Conservation (phyloP, 441 rosid genomes). For the Theobroma grandiflorum region DNA sequence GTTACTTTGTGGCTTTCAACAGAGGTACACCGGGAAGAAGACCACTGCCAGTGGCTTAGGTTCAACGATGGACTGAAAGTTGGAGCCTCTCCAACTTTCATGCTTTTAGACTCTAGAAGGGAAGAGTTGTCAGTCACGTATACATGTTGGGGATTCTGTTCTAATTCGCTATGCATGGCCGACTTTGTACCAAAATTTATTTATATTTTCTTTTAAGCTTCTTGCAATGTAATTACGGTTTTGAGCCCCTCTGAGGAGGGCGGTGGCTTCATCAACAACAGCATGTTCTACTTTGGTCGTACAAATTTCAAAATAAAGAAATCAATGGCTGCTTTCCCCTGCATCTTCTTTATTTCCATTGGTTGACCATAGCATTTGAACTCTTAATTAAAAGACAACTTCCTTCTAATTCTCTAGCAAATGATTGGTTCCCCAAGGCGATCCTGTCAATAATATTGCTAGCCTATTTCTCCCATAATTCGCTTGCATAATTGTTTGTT, state of each 20-base stretch:
- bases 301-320: too few relatives aligned
- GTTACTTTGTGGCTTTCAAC: constrained; percentile 15
- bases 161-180: background rate
- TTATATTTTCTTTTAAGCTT: constrained; percentile 3
- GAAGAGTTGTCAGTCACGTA: constrained; percentile 16
- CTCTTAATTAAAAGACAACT: too few relatives aligned
- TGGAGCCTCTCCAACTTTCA: constrained; percentile 16
- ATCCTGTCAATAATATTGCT: too few relatives aligned
- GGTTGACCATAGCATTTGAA: too few relatives aligned
- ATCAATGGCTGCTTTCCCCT: too few relatives aligned
- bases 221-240: background rate
- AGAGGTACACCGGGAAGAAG: constrained; percentile 50
- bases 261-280: too few relatives aligned
- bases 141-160: background rate
- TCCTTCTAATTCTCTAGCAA: too few relatives aligned
- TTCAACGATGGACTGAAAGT: constrained; percentile 38
- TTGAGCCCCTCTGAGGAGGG: too few relatives aligned
- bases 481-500: background rate
- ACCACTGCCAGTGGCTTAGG: constrained; percentile 40
- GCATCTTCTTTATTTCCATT: too few relatives aligned
- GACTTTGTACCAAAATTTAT: background rate
- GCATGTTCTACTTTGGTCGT: too few relatives aligned
- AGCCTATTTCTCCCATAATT: background rate
- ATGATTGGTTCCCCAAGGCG: too few relatives aligned
- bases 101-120: constrained; percentile 26